A percentile compares a stretch with the other conserved stretches of the same genome.
phyloP scores from a whole-genome alignment of 1,284 basidiomycete species.

The Ustilago shanxiensis region DNA sequence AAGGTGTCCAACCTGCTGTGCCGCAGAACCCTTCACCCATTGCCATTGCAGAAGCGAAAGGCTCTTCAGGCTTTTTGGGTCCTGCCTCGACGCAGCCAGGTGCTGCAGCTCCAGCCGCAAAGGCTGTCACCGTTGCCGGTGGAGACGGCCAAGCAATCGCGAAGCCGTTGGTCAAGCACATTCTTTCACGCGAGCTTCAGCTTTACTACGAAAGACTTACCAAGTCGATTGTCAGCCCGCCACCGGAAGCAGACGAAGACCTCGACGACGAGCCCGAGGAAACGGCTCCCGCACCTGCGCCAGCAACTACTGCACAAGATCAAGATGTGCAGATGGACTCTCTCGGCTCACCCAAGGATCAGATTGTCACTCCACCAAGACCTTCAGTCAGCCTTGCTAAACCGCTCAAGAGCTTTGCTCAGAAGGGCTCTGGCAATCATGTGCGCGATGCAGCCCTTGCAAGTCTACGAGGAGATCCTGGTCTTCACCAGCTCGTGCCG shows the following conservation, averaged over 20 bases:
- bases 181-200: conserved; percentile 92
- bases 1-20: conserved; percentile 95
- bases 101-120: conserved; percentile 49
- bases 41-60: conserved; percentile 40
- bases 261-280: conserved; percentile 44
- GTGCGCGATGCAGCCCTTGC: conserved; percentile 83
- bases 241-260: conserved; percentile 59
- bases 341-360: conserved; percentile 26
- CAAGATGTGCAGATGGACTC: conserved; percentile 38
- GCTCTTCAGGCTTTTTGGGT: conserved; percentile 35
- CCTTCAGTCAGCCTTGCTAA: conserved; percentile 38
- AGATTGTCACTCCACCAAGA: conserved; percentile 46
- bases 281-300: conserved; percentile 5
- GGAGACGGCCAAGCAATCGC: conserved; percentile 56
- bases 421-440: conserved; percentile 60
- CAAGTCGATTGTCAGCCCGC: conserved; percentile 71
- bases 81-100: conserved; percentile 56
- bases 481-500: conserved; percentile 91
- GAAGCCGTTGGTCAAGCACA: conserved; percentile 80
- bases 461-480: conserved; percentile 88
- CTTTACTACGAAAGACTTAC: conserved; percentile 95
- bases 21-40: conserved; percentile 88
- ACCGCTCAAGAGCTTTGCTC: conserved; percentile 53
- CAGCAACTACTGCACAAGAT: conserved; percentile 20
- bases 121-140: conserved; percentile 62